phyloP scores from a whole-genome alignment of 164 flowering plant species.

The Paratinospora sagittata region DNA sequence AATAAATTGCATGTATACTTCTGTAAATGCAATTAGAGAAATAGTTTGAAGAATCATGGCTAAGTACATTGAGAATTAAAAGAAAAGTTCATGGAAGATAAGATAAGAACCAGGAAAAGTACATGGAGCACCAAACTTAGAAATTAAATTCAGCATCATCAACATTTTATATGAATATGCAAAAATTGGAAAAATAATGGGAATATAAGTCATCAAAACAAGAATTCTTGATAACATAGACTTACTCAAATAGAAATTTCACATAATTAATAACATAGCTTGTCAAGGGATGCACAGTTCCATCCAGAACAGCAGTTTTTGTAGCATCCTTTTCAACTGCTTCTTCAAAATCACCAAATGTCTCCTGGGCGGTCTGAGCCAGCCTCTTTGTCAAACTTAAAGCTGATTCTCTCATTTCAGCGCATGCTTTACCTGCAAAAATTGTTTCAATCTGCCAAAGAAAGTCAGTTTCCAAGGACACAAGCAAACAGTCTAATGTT shows the following conservation, averaged over 20 bases:
- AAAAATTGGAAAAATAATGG: not conserved
- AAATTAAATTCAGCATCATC: not conserved
- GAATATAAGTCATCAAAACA: not conserved
- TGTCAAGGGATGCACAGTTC: constrained; percentile 97
- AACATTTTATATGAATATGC: not conserved
- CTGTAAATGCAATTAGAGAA: too few species aligned
- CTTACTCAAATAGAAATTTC: constrained; percentile 94
- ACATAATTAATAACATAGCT: constrained; percentile 96
- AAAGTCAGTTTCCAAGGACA: not conserved
- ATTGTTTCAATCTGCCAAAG: constrained; percentile 52
- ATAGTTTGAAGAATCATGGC: not conserved
- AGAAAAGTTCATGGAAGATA: not conserved
- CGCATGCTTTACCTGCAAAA: constrained; percentile 66
- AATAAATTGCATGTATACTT: too few species aligned
- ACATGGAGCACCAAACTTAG: not conserved
- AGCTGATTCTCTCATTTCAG: constrained; percentile 71
- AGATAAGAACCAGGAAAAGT: not conserved
- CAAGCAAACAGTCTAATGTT: not conserved
- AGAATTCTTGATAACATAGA: not conserved
- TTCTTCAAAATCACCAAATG: constrained; percentile 92
- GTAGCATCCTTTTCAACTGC: constrained; percentile 97
- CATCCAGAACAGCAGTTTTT: constrained; percentile 88
- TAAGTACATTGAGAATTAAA: not conserved
- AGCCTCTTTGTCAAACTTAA: constrained; percentile 71
- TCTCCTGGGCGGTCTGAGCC: constrained; percentile 86